Evolutionary conservation across 257 asterid genomes (phyloP).

Genomic region (Plantago elongata): DNA sequence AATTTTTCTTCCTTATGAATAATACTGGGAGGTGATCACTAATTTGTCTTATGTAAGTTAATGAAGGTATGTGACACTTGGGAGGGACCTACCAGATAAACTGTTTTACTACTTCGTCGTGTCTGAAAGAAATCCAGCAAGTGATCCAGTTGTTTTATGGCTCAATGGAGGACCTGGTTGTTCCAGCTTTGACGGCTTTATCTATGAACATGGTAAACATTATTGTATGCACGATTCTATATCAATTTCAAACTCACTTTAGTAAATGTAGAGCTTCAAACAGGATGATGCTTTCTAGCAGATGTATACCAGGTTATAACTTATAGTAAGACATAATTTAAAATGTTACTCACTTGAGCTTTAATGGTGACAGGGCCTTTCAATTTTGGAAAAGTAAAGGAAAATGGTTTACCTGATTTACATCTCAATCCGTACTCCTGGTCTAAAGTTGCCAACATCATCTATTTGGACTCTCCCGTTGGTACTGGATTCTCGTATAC

Average conservation of each 20-base stretch:
- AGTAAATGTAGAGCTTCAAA: too few relatives aligned
- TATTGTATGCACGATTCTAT: too few relatives aligned
- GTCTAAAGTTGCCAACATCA: slow-evolving; percentile 58
- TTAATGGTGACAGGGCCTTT: slow-evolving; percentile 47
- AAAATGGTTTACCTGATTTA: slow-evolving; percentile 41
- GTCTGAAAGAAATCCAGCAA: slow-evolving; percentile 40
- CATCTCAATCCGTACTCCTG: slow-evolving; percentile 56
- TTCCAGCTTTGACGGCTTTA: slow-evolving; percentile 68
- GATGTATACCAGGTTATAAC: too few relatives aligned
- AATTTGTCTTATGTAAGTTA: neutral
- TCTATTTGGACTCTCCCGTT: slow-evolving; percentile 58
- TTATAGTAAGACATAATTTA: too few relatives aligned
- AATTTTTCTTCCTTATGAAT: neutral
- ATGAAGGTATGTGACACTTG: slow-evolving; percentile 36
- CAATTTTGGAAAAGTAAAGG: slow-evolving; percentile 43
- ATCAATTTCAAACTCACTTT: too few relatives aligned
- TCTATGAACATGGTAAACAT: slow-evolving; percentile 48
- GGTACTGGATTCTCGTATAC: slow-evolving; percentile 63
- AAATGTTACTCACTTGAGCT: neutral
- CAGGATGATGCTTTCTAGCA: too few relatives aligned
- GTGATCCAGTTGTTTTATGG: slow-evolving; percentile 58
- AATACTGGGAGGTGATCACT: too few relatives aligned
- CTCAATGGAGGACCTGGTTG: slow-evolving; percentile 69
- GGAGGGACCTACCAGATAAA: slow-evolving; percentile 29
- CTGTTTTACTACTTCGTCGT: slow-evolving; percentile 51